Base-by-base conservation (phyloP, 768 basidiomycete genomes). In the Jaapia argillacea region DNA sequence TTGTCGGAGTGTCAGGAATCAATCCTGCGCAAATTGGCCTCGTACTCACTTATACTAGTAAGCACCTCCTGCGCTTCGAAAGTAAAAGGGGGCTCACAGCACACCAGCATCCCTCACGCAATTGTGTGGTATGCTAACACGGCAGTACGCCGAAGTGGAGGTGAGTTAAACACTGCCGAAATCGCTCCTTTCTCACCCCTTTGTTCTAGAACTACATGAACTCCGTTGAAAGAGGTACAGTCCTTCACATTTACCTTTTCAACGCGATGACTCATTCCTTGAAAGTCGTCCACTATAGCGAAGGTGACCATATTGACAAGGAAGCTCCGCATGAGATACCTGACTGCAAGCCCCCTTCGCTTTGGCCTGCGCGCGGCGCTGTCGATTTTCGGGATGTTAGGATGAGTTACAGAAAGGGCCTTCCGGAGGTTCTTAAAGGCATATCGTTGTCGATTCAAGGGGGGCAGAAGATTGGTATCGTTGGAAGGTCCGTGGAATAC, bases 391-490 rank as follows among this genome's bases (percentile, higher is more conserved):
- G 77, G 20, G 59, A 83, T 26, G 65, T 81, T 20, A 54, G 61
- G 4, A 72, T 82, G 74, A 64, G 66, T 14, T 88, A 90, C 54
- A 65, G 86, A 18, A 71, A 76, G 0, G 82, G 79, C 3, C 64
- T 87, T n/a, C 84, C 85, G 0, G 70, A 74, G 12, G 84, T 87
- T 3, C 66, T 89, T 27, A 77, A 79, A 51, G 75, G 75, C 0
- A 64, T 88, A 16, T 71, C 72, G 4, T 38, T 87, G 51, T 61
- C 61, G n/a, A 72, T 88, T 36, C 59, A 64, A 2, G 73, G 72
- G 0, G 79, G 80, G 1, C 83, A 89, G 60, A 85, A 85, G 64
- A 77, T 88, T 43, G 85, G 84, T 12, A 74, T 88, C 27, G 83
- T 88, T 6, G 84, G 84, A 40, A 56, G 78, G 55, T 67, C 38